A percentile compares a stretch with the other conserved stretches of the same genome.
These are phyloP conservation scores for Byssothecium circinans DNA, from an alignment of 2,329 filamentous ascomycete species.

Conservation along the genomic window DNA sequence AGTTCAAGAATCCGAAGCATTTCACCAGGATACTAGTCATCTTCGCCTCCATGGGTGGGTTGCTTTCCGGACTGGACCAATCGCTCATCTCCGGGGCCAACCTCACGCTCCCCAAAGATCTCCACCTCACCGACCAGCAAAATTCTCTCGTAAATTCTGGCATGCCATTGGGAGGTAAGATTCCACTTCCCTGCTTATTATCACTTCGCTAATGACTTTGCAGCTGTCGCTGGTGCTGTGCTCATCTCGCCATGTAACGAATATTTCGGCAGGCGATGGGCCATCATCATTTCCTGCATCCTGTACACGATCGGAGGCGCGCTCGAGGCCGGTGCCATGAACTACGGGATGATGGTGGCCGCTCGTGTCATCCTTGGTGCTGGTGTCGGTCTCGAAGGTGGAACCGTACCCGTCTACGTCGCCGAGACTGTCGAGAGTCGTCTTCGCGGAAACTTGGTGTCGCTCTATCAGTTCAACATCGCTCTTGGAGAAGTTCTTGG, in stretches of 20 bases:
- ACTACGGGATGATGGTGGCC: constrained; percentile 71
- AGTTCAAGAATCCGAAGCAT: constrained; percentile 63
- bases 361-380: constrained; percentile 69
- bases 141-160: constrained; percentile 69
- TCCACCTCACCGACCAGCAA: constrained; percentile 57
- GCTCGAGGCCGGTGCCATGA: constrained; percentile 67
- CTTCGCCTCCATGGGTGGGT: constrained; percentile 74
- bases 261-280: constrained; percentile 65
- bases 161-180: constrained; percentile 64
- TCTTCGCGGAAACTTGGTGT: constrained; percentile 71
- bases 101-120: constrained; percentile 63
- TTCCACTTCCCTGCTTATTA: neutral
- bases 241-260: constrained; percentile 69
- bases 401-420: constrained; percentile 74
- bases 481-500: constrained; percentile 73
- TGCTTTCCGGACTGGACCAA: constrained; percentile 73
- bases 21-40: constrained; percentile 70
- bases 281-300: constrained; percentile 69
- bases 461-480: constrained; percentile 75
- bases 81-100: constrained; percentile 72
- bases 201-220: constrained; percentile 3
- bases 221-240: constrained; percentile 68
- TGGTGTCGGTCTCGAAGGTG: constrained; percentile 72
- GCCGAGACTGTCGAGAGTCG: constrained; percentile 70
- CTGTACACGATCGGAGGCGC: constrained; percentile 71